Evolutionary conservation across 1,139 yeast species (phyloP), one percentile per base, ranked within the genome.

Genomic region (Saccharomyces hybrid): DNA sequence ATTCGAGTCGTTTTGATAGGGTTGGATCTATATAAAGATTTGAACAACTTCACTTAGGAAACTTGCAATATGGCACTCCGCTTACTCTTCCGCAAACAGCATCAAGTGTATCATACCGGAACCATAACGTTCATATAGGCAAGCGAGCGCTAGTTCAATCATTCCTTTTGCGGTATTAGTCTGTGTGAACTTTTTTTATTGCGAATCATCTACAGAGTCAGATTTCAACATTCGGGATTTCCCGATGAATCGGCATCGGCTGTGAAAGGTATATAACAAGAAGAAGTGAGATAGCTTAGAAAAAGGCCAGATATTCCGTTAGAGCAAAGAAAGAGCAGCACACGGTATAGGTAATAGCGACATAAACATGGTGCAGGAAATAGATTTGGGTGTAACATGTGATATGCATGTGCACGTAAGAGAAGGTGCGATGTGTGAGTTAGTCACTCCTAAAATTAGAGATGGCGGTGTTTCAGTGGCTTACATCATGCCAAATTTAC

Each of bases 381-480:
- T 83, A 50, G 79, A 84, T 56, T 75, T 91, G 48, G 97, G 96
- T 5, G 73, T 81, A 55, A 88, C 97, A 11, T 97, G 96, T 24
- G 99, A 93, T 69, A 84, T 89, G 81, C 99, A 93, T 67, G 98
- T 93, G 52, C 99, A 93, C 69, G 80, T 95, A 38, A 86, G 99
- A 65, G 96, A 91, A 59, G 97, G 96, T 1, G 77, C 78, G 14
- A 89, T 95, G 96, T 89, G 89, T 86, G 85, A 88, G 62, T 78
- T 88, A 34, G 89, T 91, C 42, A 81, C 97, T 0, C 99, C 99
- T 8, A 86, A 96, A 0, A 87, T 93, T 16, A 80, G 84, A 62
- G 82, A 83, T 59, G 99, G 99, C 49, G 99, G 99, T 54, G 78
- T 88, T 19, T 85, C 96, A 2, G 83, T 90, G 52, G 96, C 95